These are phyloP conservation scores for Candida orba DNA, from an alignment of 805 yeast genomes.

Conservation along the genomic window DNA sequence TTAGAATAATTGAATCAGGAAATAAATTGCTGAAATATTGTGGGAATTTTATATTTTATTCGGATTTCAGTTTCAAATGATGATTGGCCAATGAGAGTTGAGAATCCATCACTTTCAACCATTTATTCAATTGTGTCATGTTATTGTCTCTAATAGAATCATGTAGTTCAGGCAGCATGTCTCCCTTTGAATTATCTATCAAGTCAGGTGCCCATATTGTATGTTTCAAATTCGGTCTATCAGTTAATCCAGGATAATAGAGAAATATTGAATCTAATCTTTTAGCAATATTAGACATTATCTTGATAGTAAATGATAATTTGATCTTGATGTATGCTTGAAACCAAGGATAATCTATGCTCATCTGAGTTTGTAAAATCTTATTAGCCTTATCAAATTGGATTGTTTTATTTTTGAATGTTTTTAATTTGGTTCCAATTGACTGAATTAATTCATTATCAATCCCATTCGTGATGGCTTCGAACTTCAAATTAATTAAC, in stretches of 20 bases:
- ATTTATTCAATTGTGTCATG: conserved; percentile 24
- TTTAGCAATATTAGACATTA: conserved; percentile 39
- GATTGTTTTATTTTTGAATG: conserved; percentile 1
- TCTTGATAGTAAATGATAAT: conserved; percentile 49
- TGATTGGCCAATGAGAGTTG: conserved; percentile 5
- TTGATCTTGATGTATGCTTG: conserved; percentile 49
- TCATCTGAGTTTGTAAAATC: conserved; percentile 42
- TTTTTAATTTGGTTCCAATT: neutral
- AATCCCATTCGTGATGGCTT: neutral
- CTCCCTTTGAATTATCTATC: conserved; percentile 42
- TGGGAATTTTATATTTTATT: neutral
- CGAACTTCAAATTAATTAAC: neutral
- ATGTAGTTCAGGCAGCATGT: conserved; percentile 49
- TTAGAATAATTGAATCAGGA: no score
- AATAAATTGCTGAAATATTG: no score
- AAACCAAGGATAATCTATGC: conserved; percentile 77
- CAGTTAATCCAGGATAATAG: conserved; percentile 36
- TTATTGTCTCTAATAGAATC: conserved; percentile 47
- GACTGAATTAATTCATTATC: neutral
- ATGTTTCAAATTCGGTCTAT: conserved; percentile 58
- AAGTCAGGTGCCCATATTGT: conserved; percentile 54
- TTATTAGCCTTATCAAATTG: conserved; percentile 39
- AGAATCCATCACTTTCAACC: conserved; percentile 7
- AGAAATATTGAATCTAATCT: conserved; percentile 23
- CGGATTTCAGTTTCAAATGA: neutral